Percentiles rank a stretch among this genome's conserved stretches.
Evolutionary conservation across 768 basidiomycete genomes (phyloP).

Genomic region (Calocybe cyanea): DNA sequence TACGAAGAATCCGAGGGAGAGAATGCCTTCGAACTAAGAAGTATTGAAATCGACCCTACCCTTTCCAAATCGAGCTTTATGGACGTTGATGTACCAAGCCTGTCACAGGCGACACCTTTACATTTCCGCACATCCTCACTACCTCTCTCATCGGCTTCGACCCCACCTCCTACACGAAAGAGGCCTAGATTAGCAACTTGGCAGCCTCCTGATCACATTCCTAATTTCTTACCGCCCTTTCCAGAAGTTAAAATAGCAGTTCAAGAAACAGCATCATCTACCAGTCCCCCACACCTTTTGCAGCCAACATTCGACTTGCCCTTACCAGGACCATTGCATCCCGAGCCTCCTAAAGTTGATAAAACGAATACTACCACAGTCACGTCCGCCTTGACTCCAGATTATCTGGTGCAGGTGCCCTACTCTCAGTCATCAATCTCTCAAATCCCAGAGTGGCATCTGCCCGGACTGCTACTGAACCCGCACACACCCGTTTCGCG

Average conservation of each 20-base stretch:
- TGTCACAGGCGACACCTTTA: conserved; percentile 14
- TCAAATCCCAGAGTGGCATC: conserved; percentile 63
- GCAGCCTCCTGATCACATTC: conserved; percentile 62
- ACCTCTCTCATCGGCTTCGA: conserved; percentile 56
- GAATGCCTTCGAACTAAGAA: conserved; percentile 28
- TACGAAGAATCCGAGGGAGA: conserved; percentile 28
- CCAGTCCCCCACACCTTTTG: conserved; percentile 16
- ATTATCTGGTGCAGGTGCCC: conserved; percentile 69
- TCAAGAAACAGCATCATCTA: conserved; percentile 6
- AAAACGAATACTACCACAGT: conserved; percentile 39
- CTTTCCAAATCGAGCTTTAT: conserved; percentile 11
- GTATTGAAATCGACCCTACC: conserved; percentile 13
- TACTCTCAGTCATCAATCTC: conserved; percentile 73
- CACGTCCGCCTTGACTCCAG: conserved; percentile 52
- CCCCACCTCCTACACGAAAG: conserved; percentile 54
- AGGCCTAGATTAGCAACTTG: conserved; percentile 53
- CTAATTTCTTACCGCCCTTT: conserved; percentile 67
- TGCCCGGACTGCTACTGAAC: conserved; percentile 32
- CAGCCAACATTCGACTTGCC: conserved; percentile 23
- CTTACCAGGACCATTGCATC: conserved; percentile 21
- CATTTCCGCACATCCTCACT: conserved; percentile 35
- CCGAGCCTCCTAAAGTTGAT: conserved; percentile 29
- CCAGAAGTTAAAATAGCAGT: conserved; percentile 35
- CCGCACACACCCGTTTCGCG: conserved; percentile 22
- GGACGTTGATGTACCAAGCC: conserved; percentile 22